Conservation (phyloP, 352 stramenopile species). For the Globisporangium uncinulatum region DNA sequence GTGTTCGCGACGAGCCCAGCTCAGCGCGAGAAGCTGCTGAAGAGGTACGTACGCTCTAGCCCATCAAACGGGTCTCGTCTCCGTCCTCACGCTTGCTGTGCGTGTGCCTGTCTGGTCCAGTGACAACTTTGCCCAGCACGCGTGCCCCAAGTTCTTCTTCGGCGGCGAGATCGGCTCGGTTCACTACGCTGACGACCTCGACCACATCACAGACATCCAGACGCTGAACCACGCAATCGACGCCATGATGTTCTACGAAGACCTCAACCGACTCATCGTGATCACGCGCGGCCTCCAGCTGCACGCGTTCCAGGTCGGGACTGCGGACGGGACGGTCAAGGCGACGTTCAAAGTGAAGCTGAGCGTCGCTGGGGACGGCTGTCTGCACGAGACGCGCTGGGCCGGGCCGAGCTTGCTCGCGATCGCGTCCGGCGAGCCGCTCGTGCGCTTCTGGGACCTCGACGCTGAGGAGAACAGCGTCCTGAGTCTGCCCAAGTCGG, state of each 20-base stretch:
- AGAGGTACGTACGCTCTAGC: constrained; percentile 23
- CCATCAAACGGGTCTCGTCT: background rate
- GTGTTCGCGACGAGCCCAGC: constrained; percentile 69
- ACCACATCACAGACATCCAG: constrained; percentile 89
- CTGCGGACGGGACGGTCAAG: constrained; percentile 77
- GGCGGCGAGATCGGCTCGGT: constrained; percentile 88
- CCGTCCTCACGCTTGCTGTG: background rate
- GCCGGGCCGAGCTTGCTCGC: constrained; percentile 85
- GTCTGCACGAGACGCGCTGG: constrained; percentile 84
- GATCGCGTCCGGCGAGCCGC: constrained; percentile 81
- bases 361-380: constrained; percentile 76
- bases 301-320: constrained; percentile 85
- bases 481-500: constrained; percentile 64
- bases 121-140: constrained; percentile 41
- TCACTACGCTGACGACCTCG: constrained; percentile 90
- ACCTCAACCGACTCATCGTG: constrained; percentile 76
- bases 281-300: constrained; percentile 89
- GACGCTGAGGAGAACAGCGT: constrained; percentile 90
- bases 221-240: constrained; percentile 84
- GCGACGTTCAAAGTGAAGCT: constrained; percentile 87
- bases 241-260: constrained; percentile 87
- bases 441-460: constrained; percentile 92
- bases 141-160: constrained; percentile 90
- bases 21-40: constrained; percentile 30
- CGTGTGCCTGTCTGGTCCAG: constrained; percentile 12